phyloP scores from a whole-genome alignment of 306 rosid species.

The Vigna nakashimae region DNA sequence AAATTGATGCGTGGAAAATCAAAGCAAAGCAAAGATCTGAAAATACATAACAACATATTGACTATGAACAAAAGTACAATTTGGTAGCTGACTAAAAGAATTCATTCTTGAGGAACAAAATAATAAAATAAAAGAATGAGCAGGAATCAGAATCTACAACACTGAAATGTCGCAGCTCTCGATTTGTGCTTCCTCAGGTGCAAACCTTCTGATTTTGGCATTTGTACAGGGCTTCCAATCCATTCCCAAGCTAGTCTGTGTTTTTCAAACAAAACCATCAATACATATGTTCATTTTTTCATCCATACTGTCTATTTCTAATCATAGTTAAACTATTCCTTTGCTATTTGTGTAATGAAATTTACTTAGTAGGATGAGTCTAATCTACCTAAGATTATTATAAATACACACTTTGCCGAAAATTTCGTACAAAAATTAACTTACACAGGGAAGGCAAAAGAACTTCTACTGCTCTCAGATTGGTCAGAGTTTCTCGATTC shows the following conservation, averaged over 20 bases:
- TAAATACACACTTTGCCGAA: neutral
- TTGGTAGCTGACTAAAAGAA: neutral
- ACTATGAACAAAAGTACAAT: neutral
- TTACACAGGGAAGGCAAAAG: slow-evolving; percentile 87
- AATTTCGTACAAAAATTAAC: slow-evolving; percentile 35
- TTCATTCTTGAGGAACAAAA: neutral
- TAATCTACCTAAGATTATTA: too few relatives aligned
- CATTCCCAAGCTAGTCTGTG: slow-evolving; percentile 76
- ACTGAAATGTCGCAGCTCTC: slow-evolving; percentile 58
- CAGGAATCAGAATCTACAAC: slow-evolving; percentile 63
- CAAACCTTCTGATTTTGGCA: slow-evolving; percentile 70
- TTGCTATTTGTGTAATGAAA: too few relatives aligned
- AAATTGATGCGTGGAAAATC: too few relatives aligned
- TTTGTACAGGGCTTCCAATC: slow-evolving; percentile 72
- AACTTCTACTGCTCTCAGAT: slow-evolving; percentile 63
- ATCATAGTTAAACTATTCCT: too few relatives aligned
- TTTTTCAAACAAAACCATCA: slow-evolving; percentile 4
- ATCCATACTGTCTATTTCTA: too few relatives aligned
- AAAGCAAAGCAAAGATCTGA: too few relatives aligned
- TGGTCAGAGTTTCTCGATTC: slow-evolving; percentile 61
- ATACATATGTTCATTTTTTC: too few relatives aligned
- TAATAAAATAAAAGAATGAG: slow-evolving; percentile 3
- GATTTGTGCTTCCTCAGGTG: slow-evolving; percentile 61
- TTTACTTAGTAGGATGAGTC: too few relatives aligned
- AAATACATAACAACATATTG: neutral